Base-by-base conservation (phyloP, 495 filamentous ascomycete species). In the Penicillium mononematosum region DNA sequence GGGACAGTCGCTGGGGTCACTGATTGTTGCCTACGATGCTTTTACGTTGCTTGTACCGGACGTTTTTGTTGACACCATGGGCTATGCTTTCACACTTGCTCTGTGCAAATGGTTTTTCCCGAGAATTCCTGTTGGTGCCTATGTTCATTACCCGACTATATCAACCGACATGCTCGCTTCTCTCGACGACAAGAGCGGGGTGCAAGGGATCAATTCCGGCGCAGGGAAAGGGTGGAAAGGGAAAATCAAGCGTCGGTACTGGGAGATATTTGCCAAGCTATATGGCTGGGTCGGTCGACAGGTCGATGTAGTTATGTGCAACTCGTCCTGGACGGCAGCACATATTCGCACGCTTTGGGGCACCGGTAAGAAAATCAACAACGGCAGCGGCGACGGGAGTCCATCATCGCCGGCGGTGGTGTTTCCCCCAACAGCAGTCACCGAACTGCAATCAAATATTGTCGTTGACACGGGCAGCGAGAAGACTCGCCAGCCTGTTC, bases 131-230 rank as follows among this genome's bases (percentile, higher is more conserved):
- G 95, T 90, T 2, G 90, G 81, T 34, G 94, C 94, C 14, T 98
- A 98, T 66, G 92, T 98, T 2, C 94, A 98, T 71, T 98, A 97
- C 68, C 94, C 94, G 6, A 97, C 94, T 45, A 98, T 98, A 45
- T 96, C 92, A 5, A 98, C 93, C 32, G 95, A 98, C 70, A 98
- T 98, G 94, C 86, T 98, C 6, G 79, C 78, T 41, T 91, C 90
- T 19, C 85, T 98, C 11, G 81, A 91, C 55, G 82, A 88, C 14
- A 69, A 71, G 11, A 80, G 74, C 22, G 86, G 81, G n/a, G 71
- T 77, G 9, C 85, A 91, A 58, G 93, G 92, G 5, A 75, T 94
- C 50, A 92, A 97, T 68, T 89, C 91, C 7, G 91, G 92, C 31
- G 78, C 85, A 31, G 92, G 92, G 5, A 79, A 72, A 39, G 92